Evolutionary conservation across 352 stramenopile genomes (phyloP), one percentile per base, ranked within the genome.

Genomic region (Peronospora belbahrii): DNA sequence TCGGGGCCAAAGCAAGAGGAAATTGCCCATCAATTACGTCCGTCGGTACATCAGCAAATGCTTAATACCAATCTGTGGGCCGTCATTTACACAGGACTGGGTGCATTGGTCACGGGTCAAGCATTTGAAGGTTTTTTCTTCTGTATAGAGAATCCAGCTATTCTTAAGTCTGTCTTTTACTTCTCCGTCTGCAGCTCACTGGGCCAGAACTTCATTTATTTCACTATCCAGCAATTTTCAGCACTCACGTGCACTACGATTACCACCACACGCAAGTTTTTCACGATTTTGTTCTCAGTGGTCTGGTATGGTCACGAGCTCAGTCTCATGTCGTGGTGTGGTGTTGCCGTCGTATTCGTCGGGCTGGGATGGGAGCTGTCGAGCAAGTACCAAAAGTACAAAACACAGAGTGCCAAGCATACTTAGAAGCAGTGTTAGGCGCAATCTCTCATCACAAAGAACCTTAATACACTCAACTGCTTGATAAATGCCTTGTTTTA

Each of bases 181-280:
- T 98, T 98, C 62, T 94, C 94, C 17, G 56, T 97, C 46, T 97
- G 90, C 72, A 97, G 83, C 46, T 95, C 96, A 22, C 65, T 98
- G 37, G 96, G 96, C 17, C 96, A 99, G 72, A 97, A 96, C 68
- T 99, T 99, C 70, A 98, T 99, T 79, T 98, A 98, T 85, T 98
- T 97, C 58, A 98, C 94, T 24, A 97, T 99, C 59, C 84, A 96
- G 49, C 81, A 96, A 62, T 98, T 98, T 71, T 97, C 97, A 65
- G 93, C 96, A 31, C 83, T 99, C 28, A 96, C 97, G 43, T 97
- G 94, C 65, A 98, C 95, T 25, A 99, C 96, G 25, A 97, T 99
- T 54, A 99, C 97, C 23, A 99, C 97, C 1, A 99, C 96, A 47
- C 83, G 97, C 65, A 99, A 99, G 75, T 99, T 99, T 67, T 99